Percentiles rank a stretch among this genome's conserved stretches.
These are phyloP conservation scores for Anisodus tanguticus DNA, from an alignment of 257 asterid genomes.

Conservation along the genomic window DNA sequence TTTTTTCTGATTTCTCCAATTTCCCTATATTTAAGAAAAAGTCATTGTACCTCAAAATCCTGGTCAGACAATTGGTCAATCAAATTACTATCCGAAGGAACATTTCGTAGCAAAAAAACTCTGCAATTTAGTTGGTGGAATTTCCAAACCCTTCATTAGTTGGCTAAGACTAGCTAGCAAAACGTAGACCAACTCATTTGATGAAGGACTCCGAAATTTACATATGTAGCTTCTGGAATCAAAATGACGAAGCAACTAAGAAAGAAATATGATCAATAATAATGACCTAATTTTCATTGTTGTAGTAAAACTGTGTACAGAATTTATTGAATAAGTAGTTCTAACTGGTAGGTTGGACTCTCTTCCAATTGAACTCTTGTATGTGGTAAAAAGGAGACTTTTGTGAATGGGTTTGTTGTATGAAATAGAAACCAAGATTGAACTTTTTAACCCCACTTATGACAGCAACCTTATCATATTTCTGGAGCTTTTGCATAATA, in stretches of 20 bases:
- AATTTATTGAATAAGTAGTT: neutral
- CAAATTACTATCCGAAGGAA: neutral
- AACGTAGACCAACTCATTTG: neutral
- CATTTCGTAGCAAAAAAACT: neutral
- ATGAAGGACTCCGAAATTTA: neutral
- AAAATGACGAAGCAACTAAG: neutral
- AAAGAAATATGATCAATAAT: neutral
- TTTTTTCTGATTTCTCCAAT: constrained; percentile 6
- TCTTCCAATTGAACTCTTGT: constrained; percentile 21
- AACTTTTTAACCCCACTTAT: neutral
- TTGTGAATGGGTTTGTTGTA: constrained; percentile 7
- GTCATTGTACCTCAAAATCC: neutral
- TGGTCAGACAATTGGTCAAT: constrained; percentile 14
- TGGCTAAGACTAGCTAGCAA: neutral
- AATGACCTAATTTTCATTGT: neutral
- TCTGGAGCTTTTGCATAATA: constrained; percentile 9
- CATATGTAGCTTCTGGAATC: neutral
- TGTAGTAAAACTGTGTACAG: neutral
- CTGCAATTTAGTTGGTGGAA: neutral
- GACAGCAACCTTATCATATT: neutral
- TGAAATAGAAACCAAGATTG: neutral
- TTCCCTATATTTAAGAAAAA: neutral
- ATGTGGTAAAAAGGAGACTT: neutral
- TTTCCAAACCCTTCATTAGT: neutral
- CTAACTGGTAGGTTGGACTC: neutral